phyloP scores from a whole-genome alignment of 1,284 basidiomycete species.

The Papiliotrema nemorosa region DNA sequence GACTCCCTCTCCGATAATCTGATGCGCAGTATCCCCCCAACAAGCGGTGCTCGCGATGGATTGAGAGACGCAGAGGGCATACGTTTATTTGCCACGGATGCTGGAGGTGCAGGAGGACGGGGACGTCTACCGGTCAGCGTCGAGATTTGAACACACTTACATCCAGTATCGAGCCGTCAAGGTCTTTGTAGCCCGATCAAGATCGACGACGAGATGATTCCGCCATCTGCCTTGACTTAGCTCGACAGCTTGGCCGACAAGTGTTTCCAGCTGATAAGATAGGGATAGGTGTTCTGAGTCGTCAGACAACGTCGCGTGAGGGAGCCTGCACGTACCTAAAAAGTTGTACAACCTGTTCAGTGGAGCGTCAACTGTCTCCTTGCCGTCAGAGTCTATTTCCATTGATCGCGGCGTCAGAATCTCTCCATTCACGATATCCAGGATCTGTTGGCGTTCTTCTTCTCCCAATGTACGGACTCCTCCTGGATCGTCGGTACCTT shows the following conservation, averaged over 20 bases:
- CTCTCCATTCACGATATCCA: constrained; percentile 40
- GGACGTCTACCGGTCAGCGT: constrained; percentile 9
- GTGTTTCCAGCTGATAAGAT: constrained; percentile 40
- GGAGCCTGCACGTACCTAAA: constrained; percentile 26
- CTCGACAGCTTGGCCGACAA: constrained; percentile 34
- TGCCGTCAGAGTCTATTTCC: neutral
- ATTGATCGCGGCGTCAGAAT: constrained; percentile 23
- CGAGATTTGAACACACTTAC: constrained; percentile 14
- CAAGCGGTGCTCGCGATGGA: constrained; percentile 15
- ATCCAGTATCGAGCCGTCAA: constrained; percentile 40
- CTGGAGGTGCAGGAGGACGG: constrained; percentile 9
- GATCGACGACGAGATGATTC: constrained; percentile 34
- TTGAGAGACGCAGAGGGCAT: constrained; percentile 6
- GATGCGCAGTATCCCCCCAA: constrained; percentile 34
- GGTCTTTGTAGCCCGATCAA: constrained; percentile 30
- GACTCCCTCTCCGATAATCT: constrained; percentile 19
- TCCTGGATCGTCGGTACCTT: constrained; percentile 21
- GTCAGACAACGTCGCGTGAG: neutral
- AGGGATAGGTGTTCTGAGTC: constrained; percentile 38
- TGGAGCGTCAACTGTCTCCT: constrained; percentile 31
- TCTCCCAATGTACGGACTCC: constrained; percentile 19
- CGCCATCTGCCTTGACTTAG: constrained; percentile 36
- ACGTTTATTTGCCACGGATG: constrained; percentile 18
- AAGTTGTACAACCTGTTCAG: constrained; percentile 41
- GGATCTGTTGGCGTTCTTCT: constrained; percentile 36